Conservation (phyloP, 176 grass and related monocot genomes). For the Musa beccarii region DNA sequence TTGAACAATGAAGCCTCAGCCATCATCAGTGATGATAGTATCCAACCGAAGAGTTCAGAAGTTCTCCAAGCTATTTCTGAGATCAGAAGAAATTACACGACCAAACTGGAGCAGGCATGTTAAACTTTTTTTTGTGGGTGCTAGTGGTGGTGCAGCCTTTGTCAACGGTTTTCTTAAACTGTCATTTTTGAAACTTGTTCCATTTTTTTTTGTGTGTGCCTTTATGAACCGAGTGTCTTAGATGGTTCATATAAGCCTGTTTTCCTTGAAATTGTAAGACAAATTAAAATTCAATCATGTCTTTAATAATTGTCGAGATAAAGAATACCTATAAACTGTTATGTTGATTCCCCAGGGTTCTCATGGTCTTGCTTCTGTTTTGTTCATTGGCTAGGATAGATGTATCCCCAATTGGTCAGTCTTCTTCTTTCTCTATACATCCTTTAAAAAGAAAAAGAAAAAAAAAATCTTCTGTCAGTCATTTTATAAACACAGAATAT, state of each 20-base stretch:
- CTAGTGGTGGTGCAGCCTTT: neutral
- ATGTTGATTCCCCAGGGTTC: neutral
- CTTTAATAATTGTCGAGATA: too few relatives aligned
- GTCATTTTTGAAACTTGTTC: neutral
- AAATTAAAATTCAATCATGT: too few relatives aligned
- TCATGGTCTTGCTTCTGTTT: too few relatives aligned
- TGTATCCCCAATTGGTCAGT: too few relatives aligned
- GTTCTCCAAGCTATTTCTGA: conserved; percentile 66
- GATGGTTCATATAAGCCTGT: neutral
- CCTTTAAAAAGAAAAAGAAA: too few relatives aligned
- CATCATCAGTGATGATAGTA: conserved; percentile 30
- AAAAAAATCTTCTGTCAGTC: too few relatives aligned
- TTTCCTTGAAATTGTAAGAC: neutral
- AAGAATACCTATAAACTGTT: neutral
- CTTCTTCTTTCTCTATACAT: too few relatives aligned
- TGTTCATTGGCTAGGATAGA: too few relatives aligned
- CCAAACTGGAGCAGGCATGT: conserved; percentile 88
- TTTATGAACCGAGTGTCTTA: neutral
- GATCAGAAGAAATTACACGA: conserved; percentile 70
- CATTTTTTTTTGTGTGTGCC: conserved; percentile 9
- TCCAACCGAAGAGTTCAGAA: conserved; percentile 32
- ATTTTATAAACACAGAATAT: too few relatives aligned
- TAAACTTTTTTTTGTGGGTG: neutral
- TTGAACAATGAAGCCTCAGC: conserved; percentile 48
- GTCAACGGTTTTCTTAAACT: neutral